A percentile compares a stretch with the other conserved stretches of the same genome.
These are phyloP conservation scores for Cardamine resedifolia DNA, from an alignment of 345 rosid species.

Conservation along the genomic window DNA sequence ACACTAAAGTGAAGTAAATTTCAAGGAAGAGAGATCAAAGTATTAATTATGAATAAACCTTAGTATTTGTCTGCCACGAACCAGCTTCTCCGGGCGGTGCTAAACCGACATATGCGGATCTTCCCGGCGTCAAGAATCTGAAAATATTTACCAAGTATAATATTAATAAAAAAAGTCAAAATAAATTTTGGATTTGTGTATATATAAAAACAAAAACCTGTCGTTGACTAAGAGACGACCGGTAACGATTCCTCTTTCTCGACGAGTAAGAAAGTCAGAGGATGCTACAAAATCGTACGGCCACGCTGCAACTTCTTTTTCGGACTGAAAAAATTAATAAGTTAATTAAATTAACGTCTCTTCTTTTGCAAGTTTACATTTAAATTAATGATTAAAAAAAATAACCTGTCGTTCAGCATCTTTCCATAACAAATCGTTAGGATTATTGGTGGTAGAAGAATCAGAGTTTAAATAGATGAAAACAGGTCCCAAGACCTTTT, in stretches of 20 bases:
- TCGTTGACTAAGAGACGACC: constrained; percentile 49
- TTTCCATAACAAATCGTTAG: constrained; percentile 51
- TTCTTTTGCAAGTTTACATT: not conserved
- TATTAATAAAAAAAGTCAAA: not conserved
- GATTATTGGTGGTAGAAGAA: constrained; percentile 25
- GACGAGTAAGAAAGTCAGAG: constrained; percentile 44
- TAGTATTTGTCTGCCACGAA: constrained; percentile 79
- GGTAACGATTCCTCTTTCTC: constrained; percentile 43
- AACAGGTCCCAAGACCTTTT: constrained; percentile 82
- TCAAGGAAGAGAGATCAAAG: not conserved
- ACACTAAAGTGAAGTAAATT: not conserved
- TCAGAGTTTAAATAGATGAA: constrained; percentile 65
- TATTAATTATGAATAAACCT: constrained; percentile 43
- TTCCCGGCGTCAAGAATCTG: constrained; percentile 40
- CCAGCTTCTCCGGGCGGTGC: constrained; percentile 75
- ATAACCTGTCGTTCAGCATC: constrained; percentile 78
- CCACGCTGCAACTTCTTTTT: constrained; percentile 59
- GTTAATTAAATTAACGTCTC: not conserved
- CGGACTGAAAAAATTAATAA: constrained; percentile 40
- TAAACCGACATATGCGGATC: constrained; percentile 73
- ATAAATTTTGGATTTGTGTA: not conserved
- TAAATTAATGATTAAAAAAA: not conserved
- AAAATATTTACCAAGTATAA: not conserved
- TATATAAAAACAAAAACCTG: constrained; percentile 30
- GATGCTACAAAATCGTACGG: constrained; percentile 67